Percentiles rank a stretch among this genome's conserved stretches.
These are phyloP conservation scores for Flammula alnicola DNA, from an alignment of 1,284 basidiomycete species.

Conservation along the genomic window DNA sequence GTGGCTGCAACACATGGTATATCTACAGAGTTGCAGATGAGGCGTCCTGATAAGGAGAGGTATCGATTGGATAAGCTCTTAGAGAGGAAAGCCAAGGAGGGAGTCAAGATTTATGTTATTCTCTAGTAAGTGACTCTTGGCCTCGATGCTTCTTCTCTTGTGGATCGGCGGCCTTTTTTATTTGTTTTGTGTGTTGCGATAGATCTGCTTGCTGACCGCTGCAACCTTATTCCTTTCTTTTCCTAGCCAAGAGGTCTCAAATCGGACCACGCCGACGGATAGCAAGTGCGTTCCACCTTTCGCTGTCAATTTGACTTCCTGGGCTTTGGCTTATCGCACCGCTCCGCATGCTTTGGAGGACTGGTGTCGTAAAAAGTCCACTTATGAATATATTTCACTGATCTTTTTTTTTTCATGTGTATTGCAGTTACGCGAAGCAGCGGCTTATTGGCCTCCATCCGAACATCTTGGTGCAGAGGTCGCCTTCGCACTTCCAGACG, in stretches of 20 bases:
- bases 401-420: conserved; percentile 5
- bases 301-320: neutral
- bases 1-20: conserved; percentile 16
- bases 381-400: neutral
- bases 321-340: too few species aligned
- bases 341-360: too few species aligned
- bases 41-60: conserved; percentile 82
- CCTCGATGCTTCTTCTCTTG: too few species aligned
- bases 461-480: conserved; percentile 96
- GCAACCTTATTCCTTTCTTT: conserved; percentile 11
- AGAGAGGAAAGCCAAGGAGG: conserved; percentile 93
- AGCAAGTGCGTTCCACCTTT: conserved; percentile 65
- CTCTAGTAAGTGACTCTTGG: conserved; percentile 89
- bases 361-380: too few species aligned
- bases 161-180: too few species aligned
- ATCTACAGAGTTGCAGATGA: conserved; percentile 76
- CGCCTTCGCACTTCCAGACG: conserved; percentile 96
- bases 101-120: conserved; percentile 96
- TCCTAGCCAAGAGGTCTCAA: conserved; percentile 96
- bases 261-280: conserved; percentile 91
- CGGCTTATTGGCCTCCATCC: conserved; percentile 85
- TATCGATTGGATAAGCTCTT: conserved; percentile 91
- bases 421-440: conserved; percentile 84
- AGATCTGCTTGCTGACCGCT: too few species aligned
- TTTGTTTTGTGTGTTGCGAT: too few species aligned